Evolutionary conservation across 441 rosid genomes (phyloP).

Genomic region (Pelargonium citronellum): DNA sequence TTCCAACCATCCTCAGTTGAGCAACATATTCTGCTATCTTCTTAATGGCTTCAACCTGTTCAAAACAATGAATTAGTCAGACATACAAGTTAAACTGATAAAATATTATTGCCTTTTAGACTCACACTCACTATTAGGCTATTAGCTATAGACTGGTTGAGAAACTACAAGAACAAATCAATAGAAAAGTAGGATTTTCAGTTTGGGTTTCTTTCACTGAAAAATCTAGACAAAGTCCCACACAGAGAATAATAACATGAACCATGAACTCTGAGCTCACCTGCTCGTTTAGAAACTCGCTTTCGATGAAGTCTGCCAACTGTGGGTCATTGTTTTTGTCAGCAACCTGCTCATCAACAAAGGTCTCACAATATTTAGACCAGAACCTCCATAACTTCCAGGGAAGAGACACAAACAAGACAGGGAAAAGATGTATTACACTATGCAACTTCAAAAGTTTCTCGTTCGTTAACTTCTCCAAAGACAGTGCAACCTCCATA

Average conservation of each 20-base stretch:
- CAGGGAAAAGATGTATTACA: conserved; percentile 32
- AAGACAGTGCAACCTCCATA: conserved; percentile 72
- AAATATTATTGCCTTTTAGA: too few relatives aligned
- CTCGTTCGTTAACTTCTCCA: conserved; percentile 82
- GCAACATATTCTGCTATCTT: conserved; percentile 52
- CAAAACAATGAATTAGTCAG: too few relatives aligned
- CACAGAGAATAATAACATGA: too few relatives aligned
- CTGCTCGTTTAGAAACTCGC: conserved; percentile 56
- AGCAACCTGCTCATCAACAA: conserved; percentile 40
- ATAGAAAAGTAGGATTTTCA: too few relatives aligned
- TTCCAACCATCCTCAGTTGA: conserved; percentile 58
- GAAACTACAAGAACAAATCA: too few relatives aligned
- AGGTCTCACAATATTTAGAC: background rate
- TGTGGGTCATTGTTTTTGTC: conserved; percentile 51
- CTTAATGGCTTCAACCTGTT: conserved; percentile 53
- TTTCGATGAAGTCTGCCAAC: conserved; percentile 56
- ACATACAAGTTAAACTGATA: too few relatives aligned
- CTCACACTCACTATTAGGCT: too few relatives aligned
- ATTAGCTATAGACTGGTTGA: too few relatives aligned
- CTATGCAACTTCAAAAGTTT: conserved; percentile 62
- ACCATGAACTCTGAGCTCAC: too few relatives aligned
- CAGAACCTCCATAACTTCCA: too few relatives aligned
- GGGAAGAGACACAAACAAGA: background rate
- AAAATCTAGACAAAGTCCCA: too few relatives aligned
- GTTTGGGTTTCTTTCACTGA: too few relatives aligned